phyloP scores from a whole-genome alignment of 2,329 filamentous ascomycete genomes.

The Claviceps paspali region DNA sequence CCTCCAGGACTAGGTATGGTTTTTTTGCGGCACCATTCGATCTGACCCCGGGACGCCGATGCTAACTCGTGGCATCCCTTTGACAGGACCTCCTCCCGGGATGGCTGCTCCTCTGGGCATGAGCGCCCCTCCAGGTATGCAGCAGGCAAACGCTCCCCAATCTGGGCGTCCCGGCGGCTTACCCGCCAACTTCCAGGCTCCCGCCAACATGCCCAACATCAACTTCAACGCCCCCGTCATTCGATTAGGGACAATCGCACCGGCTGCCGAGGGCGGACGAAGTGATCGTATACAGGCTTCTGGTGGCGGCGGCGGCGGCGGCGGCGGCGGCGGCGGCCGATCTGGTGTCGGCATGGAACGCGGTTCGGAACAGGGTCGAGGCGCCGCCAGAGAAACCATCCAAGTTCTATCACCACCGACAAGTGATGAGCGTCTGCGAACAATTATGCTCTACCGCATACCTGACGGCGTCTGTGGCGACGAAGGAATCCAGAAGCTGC shows the following conservation, averaged over 20 bases:
- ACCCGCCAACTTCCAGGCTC: constrained; percentile 73
- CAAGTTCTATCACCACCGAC: constrained; percentile 68
- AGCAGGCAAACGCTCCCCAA: constrained; percentile 57
- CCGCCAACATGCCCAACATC: constrained; percentile 87
- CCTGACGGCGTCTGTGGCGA: constrained; percentile 65
- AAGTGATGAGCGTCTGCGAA: constrained; percentile 79
- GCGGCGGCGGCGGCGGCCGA: constrained; percentile 23
- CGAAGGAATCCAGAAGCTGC: constrained; percentile 61
- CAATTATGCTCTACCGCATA: constrained; percentile 78
- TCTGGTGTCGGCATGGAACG: constrained; percentile 46
- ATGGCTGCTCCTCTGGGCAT: constrained; percentile 66
- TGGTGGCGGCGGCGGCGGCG: constrained; percentile 14
- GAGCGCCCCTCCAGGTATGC: constrained; percentile 67
- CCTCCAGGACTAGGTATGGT: constrained; percentile 69
- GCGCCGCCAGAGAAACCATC: constrained; percentile 50
- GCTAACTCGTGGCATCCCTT: neutral
- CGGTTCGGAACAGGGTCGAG: constrained; percentile 50
- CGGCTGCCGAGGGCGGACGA: constrained; percentile 26
- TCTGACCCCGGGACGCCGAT: neutral
- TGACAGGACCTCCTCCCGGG: constrained; percentile 58
- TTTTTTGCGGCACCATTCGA: too few species aligned
- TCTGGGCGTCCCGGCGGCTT: constrained; percentile 68
- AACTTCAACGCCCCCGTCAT: constrained; percentile 97
- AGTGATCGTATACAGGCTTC: constrained; percentile 20
- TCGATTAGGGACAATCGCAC: constrained; percentile 71